phyloP scores from a whole-genome alignment of 2,329 filamentous ascomycete species.

The Fusarium tuaranense region DNA sequence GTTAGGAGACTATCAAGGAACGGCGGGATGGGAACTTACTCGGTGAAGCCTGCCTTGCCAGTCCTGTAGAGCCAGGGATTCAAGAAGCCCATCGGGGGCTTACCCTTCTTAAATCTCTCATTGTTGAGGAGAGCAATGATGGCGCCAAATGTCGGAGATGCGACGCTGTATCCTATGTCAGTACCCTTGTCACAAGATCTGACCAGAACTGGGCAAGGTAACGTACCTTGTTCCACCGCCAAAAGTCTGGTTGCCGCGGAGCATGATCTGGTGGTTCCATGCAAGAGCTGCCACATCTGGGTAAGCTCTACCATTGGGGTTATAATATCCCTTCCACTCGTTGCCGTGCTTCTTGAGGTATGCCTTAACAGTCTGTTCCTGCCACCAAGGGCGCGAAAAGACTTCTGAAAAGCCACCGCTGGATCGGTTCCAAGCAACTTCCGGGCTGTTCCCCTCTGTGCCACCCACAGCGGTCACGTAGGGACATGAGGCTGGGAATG shows the following conservation, averaged over 20 bases:
- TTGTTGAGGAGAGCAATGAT: slow-evolving; percentile 75
- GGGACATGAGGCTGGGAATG: slow-evolving; percentile 60
- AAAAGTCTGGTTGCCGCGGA: slow-evolving; percentile 40
- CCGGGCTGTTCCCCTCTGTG: slow-evolving; percentile 63
- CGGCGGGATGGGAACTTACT: slow-evolving; percentile 42
- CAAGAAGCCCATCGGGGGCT: slow-evolving; percentile 67
- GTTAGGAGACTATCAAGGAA: background rate
- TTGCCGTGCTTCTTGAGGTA: slow-evolving; percentile 58
- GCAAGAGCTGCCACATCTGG: slow-evolving; percentile 72
- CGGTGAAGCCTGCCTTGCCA: slow-evolving; percentile 48
- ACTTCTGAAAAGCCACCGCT: slow-evolving; percentile 64
- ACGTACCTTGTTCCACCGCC: slow-evolving; percentile 51
- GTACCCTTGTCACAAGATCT: background rate
- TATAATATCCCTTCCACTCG: slow-evolving; percentile 62
- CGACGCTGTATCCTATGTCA: slow-evolving; percentile 55
- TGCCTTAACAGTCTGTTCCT: slow-evolving; percentile 58
- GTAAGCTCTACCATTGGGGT: slow-evolving; percentile 65
- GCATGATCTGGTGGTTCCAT: slow-evolving; percentile 48
- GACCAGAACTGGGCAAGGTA: too few relatives aligned
- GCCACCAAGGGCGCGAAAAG: slow-evolving; percentile 58
- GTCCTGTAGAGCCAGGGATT: slow-evolving; percentile 70
- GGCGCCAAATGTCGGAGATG: slow-evolving; percentile 71
- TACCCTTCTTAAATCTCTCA: slow-evolving; percentile 66
- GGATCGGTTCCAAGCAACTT: slow-evolving; percentile 64
- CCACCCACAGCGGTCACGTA: slow-evolving; percentile 74